A percentile compares a stretch with the other conserved stretches of the same genome.
phyloP scores from a whole-genome alignment of 1,139 yeast genomes.

The Meyerozyma guilliermondii region DNA sequence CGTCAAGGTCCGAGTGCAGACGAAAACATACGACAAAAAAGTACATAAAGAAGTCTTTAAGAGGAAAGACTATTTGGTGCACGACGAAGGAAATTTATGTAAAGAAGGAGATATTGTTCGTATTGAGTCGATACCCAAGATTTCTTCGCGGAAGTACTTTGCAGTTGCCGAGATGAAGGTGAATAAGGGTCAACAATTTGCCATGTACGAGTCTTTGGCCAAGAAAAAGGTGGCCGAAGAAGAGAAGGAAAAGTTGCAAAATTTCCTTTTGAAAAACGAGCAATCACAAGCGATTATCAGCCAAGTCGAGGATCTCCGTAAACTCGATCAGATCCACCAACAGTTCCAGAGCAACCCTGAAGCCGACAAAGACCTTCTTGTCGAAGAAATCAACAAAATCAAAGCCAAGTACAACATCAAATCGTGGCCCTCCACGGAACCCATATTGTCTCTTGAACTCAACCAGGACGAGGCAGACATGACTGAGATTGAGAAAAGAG shows the following conservation, averaged over 20 bases:
- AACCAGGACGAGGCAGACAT: conserved; percentile 28
- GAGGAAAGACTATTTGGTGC: conserved; percentile 84
- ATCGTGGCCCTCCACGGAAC: conserved; percentile 55
- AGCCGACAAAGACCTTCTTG: conserved; percentile 33
- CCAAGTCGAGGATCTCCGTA: conserved; percentile 45
- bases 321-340: conserved; percentile 37
- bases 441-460: conserved; percentile 33
- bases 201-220: conserved; percentile 70
- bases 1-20: conserved; percentile 85
- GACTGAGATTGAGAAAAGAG: conserved; percentile 24
- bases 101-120: conserved; percentile 95
- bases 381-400: conserved; percentile 43
- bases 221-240: conserved; percentile 58
- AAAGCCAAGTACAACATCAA: conserved; percentile 49
- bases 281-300: conserved; percentile 31
- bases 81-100: conserved; percentile 88
- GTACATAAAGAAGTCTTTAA: conserved; percentile 74
- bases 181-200: conserved; percentile 90
- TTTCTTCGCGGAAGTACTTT: conserved; percentile 77
- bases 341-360: conserved; percentile 27
- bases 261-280: conserved; percentile 44
- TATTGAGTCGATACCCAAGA: conserved; percentile 84
- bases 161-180: conserved; percentile 92
- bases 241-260: conserved; percentile 48
- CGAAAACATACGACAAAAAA: conserved; percentile 58